Base-by-base conservation (phyloP, 2,329 filamentous ascomycete species). In the Incumbomyces lentus region DNA sequence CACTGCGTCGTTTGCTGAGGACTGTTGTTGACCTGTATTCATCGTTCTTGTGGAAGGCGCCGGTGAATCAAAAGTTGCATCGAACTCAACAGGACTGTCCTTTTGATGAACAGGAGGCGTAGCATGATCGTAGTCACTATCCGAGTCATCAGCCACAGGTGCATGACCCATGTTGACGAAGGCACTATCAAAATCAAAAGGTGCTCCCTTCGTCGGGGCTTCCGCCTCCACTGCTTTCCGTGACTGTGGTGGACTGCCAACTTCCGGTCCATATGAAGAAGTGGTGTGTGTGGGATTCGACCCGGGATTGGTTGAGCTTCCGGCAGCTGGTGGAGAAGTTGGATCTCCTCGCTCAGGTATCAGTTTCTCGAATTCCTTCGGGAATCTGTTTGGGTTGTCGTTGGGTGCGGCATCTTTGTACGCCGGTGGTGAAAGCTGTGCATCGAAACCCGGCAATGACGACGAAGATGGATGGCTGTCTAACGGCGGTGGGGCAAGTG, bases 341-440 rank as follows among this genome's bases (percentile, higher is more conserved):
- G 68, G 66, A 48, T 69, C 62, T 13, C 54, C 54, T 34, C 65
- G 62, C 36, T 59, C 61, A 1, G 67, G 65, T 26, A 70, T 49
- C 13, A 70, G 58, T 6, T 65, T 66, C 44, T 60, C 59, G 37
- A 63, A 68, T 46, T 67, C 61, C 16, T 60, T 61, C 7, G 64
- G 63, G 22, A 64, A 55, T 49, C 69, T 69, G 53, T 64, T 71
- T 22, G 52, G 53, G 35, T 58, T 54, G 17, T 52, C 48, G 4
- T 49, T 32, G 8, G 51, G 49, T 2, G 54, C 50, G 17, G 48
- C 43, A 26, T 62, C 56, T 14, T 54, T 58, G 55, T 70, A 69
- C 6, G 52, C 62, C 10, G 66, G 66, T 22, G 80, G 80, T 5
- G 79, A 78, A 13, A 66, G 65, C 57, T 82, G 76, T 26, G 48